Conservation (phyloP, 73 alveolate species). For the Effrenium voratum region DNA sequence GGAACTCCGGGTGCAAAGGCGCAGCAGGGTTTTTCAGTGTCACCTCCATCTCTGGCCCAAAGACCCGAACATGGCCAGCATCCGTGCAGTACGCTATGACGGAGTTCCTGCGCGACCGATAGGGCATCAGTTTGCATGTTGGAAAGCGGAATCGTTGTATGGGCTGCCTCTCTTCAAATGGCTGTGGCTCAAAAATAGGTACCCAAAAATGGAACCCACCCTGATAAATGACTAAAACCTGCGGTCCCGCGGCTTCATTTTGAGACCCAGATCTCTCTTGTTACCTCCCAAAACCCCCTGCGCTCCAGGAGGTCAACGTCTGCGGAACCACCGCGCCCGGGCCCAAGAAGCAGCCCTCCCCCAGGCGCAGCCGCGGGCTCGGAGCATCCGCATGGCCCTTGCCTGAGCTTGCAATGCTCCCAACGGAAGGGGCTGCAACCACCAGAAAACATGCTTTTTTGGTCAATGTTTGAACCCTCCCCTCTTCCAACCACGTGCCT, state of each 20-base stretch:
- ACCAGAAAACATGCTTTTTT: too few relatives aligned
- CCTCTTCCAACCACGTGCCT: too few relatives aligned
- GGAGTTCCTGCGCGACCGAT: slow-evolving; percentile 35
- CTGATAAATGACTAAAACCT: not conserved
- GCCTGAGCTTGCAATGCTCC: not conserved
- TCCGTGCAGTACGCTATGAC: slow-evolving; percentile 29
- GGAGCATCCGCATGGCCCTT: slow-evolving; percentile 9
- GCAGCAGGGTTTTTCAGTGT: slow-evolving; percentile 24
- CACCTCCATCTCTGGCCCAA: slow-evolving; percentile 25
- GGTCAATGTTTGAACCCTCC: too few relatives aligned
- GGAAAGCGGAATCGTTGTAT: too few relatives aligned
- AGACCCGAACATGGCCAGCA: slow-evolving; percentile 45
- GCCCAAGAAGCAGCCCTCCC: slow-evolving; percentile 3
- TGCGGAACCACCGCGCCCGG: not conserved
- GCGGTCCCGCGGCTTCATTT: not conserved
- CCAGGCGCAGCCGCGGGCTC: not conserved
- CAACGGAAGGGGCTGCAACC: not conserved
- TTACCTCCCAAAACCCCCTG: not conserved
- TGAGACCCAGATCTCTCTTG: not conserved
- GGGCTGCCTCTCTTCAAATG: too few relatives aligned
- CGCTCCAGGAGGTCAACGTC: slow-evolving; percentile 9
- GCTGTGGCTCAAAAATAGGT: not conserved
- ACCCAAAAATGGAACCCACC: not conserved
- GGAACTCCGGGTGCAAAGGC: slow-evolving; percentile 67
- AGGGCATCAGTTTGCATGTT: too few relatives aligned